Conservation (phyloP, 352 stramenopile species). For the Pythium utonaiense region DNA sequence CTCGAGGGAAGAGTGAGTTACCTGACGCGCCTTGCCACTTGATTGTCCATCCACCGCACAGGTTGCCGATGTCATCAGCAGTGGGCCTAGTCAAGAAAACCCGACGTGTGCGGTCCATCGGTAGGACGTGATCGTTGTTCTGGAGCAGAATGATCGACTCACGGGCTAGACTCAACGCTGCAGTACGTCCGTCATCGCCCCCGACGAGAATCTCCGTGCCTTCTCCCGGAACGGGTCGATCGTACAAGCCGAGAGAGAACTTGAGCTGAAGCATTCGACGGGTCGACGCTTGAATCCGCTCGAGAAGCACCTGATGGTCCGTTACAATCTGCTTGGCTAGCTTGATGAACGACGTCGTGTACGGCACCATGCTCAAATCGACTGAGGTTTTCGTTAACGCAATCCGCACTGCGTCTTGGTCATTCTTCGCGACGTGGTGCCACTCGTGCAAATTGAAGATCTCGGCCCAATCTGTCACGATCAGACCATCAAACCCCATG, state of each 20-base stretch:
- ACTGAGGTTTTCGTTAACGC: constrained; percentile 57
- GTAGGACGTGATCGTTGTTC: constrained; percentile 62
- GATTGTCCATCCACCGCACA: constrained; percentile 82
- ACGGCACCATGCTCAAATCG: constrained; percentile 79
- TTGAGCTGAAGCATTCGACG: constrained; percentile 26
- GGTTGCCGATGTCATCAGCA: constrained; percentile 60
- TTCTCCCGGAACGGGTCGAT: constrained; percentile 21
- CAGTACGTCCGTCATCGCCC: constrained; percentile 8
- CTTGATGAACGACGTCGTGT: constrained; percentile 29
- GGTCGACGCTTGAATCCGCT: constrained; percentile 15
- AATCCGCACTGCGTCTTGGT: constrained; percentile 35
- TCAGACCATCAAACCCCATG: constrained; percentile 63
- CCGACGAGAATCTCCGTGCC: constrained; percentile 14
- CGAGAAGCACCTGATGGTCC: constrained; percentile 12
- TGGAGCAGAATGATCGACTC: constrained; percentile 77
- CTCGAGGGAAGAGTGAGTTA: constrained; percentile 28
- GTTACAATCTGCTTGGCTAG: constrained; percentile 19
- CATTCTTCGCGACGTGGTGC: constrained; percentile 43
- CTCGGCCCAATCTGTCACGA: constrained; percentile 84
- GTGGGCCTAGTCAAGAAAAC: constrained; percentile 73
- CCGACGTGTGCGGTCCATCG: constrained; percentile 27
- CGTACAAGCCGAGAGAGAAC: constrained; percentile 20
- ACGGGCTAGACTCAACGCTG: constrained; percentile 19
- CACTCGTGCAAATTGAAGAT: constrained; percentile 67
- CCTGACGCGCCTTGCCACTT: constrained; percentile 54